Percentiles rank a stretch among this genome's conserved stretches.
Evolutionary conservation across 768 basidiomycete genomes (phyloP).

Genomic region (Pleurotus sapidus): DNA sequence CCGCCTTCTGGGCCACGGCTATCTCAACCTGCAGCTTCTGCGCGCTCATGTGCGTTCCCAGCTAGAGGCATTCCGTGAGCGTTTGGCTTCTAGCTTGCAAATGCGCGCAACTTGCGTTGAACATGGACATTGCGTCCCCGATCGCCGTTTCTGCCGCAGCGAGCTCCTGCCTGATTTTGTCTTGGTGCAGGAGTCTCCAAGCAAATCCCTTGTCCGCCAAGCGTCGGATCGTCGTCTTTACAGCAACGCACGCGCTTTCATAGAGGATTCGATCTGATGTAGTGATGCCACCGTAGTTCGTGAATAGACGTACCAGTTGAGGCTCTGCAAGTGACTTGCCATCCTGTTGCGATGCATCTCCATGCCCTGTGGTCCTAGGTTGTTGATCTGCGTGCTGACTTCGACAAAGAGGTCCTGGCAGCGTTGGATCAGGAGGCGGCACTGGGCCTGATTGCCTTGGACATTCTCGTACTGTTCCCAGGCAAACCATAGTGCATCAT

Average conservation of each 20-base stretch:
- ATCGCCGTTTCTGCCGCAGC: constrained; percentile 12
- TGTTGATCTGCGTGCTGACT: background rate
- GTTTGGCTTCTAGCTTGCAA: background rate
- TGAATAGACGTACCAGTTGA: background rate
- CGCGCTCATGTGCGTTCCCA: constrained; percentile 11
- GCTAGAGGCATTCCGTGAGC: background rate
- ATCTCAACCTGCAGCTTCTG: constrained; percentile 13
- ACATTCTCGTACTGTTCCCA: constrained; percentile 4
- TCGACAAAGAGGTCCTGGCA: background rate
- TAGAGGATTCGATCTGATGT: background rate
- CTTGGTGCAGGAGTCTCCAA: constrained; percentile 18
- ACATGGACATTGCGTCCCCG: constrained; percentile 10
- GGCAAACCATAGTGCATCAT: background rate
- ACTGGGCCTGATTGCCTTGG: constrained; percentile 5
- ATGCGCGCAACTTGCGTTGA: constrained; percentile 11
- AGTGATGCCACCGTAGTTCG: too few relatives aligned
- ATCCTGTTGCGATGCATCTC: background rate
- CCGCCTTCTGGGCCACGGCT: constrained; percentile 10
- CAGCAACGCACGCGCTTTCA: constrained; percentile 13
- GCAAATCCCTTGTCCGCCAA: constrained; percentile 13
- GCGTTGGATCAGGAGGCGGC: background rate
- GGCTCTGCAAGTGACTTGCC: background rate
- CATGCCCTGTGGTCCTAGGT: background rate
- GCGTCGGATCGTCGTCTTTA: constrained; percentile 9
- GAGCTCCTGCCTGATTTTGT: constrained; percentile 11